Evolutionary conservation across 768 basidiomycete genomes (phyloP), one percentile per base, ranked within the genome.

Genomic region (Suillus alpinus): DNA sequence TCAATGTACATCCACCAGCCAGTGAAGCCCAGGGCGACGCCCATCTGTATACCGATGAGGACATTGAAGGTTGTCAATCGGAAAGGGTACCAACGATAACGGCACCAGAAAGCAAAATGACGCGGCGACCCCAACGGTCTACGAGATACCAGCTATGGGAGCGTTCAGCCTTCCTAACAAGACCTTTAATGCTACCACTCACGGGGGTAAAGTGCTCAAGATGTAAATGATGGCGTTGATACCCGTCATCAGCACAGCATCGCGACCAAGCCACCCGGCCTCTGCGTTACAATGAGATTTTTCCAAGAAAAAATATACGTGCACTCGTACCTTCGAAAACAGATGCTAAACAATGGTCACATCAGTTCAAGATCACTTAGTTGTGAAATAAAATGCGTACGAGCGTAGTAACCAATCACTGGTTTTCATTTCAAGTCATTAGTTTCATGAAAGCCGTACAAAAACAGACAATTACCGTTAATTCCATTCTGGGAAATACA

Each of bases 1-100:
- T 96, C 94, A 39, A 97, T 83, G 68, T 91, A 92, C 85, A 97
- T 92, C 87, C 91, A 97, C 86, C 88, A 95, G 16, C 95, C 95
- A 2, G 91, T 93, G 23, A 90, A 79, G 13, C 84, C 82, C 14
- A 98, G 79, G 0, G 94, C 81, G 36, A 87, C 71, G 14, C 88
- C 89, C 95, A 96, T 97, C 87, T 94, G 12, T 20, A 18, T 26
- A 57, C 36, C 46, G 13, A 49, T 64, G 26, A 60, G 59, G 62
- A 58, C n/a, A 18, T 29, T 56, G 14, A 55, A 56, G 60, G n/a
- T 18, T 56, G 36, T 40, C n/a, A 36, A n/a, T 20, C 36, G 49
- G 2, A 59, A 62, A 20, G 59, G n/a, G 59, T 6, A 76, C 86
- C 23, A 69, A 92, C 90, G 13, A 91, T 77, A 9, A 88, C 85